Conservation (phyloP, 345 rosid species). For the Aquilaria yunnanensis region DNA sequence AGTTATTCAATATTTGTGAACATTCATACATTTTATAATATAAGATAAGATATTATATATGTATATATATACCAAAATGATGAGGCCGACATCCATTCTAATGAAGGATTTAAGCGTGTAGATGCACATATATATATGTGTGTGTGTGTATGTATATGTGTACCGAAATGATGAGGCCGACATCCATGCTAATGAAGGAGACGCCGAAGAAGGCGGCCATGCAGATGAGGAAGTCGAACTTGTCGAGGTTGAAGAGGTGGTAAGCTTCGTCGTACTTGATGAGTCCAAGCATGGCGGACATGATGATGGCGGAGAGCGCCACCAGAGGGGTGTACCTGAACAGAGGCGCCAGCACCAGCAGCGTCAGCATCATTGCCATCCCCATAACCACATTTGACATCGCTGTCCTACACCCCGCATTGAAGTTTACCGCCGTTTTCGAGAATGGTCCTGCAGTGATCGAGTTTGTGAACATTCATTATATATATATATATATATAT, state of each 20-base stretch:
- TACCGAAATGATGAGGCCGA: constrained; percentile 78
- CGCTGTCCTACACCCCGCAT: constrained; percentile 61
- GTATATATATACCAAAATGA: too few species aligned
- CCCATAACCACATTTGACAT: constrained; percentile 85
- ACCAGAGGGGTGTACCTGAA: constrained; percentile 89
- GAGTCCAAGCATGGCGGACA: constrained; percentile 88
- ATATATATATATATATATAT: too few species aligned
- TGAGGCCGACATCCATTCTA: too few species aligned
- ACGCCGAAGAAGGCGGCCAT: constrained; percentile 77
- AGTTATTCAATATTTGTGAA: too few species aligned
- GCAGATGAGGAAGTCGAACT: constrained; percentile 74
- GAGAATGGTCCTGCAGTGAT: constrained; percentile 74
- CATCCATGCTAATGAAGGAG: constrained; percentile 73
- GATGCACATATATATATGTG: neutral
- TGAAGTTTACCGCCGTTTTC: constrained; percentile 87
- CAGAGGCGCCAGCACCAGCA: constrained; percentile 69
- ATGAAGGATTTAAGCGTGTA: neutral
- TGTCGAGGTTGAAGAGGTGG: constrained; percentile 69
- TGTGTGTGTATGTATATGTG: neutral
- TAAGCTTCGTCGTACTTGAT: constrained; percentile 56
- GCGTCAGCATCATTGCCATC: constrained; percentile 73
- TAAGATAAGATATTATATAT: too few species aligned
- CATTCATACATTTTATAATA: too few species aligned
- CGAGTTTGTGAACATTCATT: neutral
- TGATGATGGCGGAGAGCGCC: constrained; percentile 82